These are phyloP conservation scores for Arthrobotrys pseudoclavata DNA, from an alignment of 2,329 filamentous ascomycete species.

Conservation along the genomic window DNA sequence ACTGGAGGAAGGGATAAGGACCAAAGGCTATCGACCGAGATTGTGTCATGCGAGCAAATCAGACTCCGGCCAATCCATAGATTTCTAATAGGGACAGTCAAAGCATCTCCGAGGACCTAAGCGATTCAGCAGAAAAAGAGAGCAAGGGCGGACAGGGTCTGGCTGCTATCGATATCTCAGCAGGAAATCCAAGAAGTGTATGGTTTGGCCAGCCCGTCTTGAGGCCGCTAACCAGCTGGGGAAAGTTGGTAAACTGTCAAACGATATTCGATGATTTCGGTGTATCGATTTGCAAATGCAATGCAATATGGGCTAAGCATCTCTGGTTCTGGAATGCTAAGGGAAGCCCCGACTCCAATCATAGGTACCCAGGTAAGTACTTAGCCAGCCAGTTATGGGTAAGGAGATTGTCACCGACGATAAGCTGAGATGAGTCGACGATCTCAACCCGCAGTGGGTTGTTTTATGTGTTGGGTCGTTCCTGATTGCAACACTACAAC, in stretches of 20 bases:
- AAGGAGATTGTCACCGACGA: slow-evolving; percentile 6
- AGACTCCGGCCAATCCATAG: slow-evolving; percentile 48
- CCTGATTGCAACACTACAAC: slow-evolving; percentile 16
- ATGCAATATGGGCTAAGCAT: background rate
- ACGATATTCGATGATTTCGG: slow-evolving; percentile 1
- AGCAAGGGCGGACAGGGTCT: slow-evolving; percentile 15
- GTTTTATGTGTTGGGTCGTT: background rate
- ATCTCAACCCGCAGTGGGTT: background rate
- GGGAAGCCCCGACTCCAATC: background rate
- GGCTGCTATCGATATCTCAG: slow-evolving; percentile 27
- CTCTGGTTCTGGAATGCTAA: background rate
- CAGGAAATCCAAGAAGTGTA: slow-evolving; percentile 13
- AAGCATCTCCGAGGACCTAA: slow-evolving; percentile 59
- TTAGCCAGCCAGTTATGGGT: background rate
- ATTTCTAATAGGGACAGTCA: slow-evolving; percentile 49
- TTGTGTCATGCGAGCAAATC: slow-evolving; percentile 56
- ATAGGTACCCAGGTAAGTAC: background rate
- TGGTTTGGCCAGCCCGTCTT: slow-evolving; percentile 14
- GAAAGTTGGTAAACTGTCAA: slow-evolving; percentile 42
- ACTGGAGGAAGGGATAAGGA: slow-evolving; percentile 51
- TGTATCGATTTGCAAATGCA: background rate
- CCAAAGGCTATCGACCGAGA: slow-evolving; percentile 48
- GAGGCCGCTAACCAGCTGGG: slow-evolving; percentile 14
- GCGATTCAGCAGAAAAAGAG: slow-evolving; percentile 41
- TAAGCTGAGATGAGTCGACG: background rate